These are phyloP conservation scores for Lasiosphaeria hispida DNA, from an alignment of 495 filamentous ascomycete species.

Conservation along the genomic window DNA sequence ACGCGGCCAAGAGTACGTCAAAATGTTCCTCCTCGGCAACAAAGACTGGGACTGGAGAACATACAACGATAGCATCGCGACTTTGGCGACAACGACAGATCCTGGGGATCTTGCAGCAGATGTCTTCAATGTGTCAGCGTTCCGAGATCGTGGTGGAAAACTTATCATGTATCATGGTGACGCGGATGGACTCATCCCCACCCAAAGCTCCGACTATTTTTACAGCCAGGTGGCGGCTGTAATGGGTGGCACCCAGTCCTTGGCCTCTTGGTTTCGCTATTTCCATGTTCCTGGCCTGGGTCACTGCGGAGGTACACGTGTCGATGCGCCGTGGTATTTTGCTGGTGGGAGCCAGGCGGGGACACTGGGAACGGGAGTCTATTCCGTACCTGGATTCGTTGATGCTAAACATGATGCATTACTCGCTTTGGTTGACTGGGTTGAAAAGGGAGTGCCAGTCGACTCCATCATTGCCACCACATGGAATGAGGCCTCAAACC, in stretches of 20 bases:
- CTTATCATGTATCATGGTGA: conserved; percentile 55
- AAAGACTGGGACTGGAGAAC: conserved; percentile 34
- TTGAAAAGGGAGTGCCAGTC: conserved; percentile 43
- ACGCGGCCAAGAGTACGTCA: conserved; percentile 41
- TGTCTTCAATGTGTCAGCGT: conserved; percentile 47
- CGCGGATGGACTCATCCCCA: conserved; percentile 48
- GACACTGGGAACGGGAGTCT: conserved; percentile 26
- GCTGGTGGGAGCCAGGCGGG: conserved; percentile 30
- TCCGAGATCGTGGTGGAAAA: conserved; percentile 51
- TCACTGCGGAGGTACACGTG: conserved; percentile 30
- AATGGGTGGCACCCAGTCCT: conserved; percentile 27
- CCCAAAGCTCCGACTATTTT: conserved; percentile 40
- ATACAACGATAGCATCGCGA: conserved; percentile 39
- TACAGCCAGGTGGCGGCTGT: conserved; percentile 42
- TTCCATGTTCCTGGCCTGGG: conserved; percentile 43
- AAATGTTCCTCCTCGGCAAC: conserved; percentile 45
- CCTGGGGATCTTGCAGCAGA: conserved; percentile 48
- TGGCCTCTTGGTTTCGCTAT: conserved; percentile 35
- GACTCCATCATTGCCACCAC: conserved; percentile 41
- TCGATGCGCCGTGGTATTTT: conserved; percentile 42
- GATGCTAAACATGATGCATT: conserved; percentile 47
- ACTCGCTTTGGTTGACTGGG: conserved; percentile 52
- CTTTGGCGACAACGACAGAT: conserved; percentile 38
- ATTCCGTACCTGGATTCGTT: conserved; percentile 37
- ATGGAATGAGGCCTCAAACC: conserved; percentile 33